Conservation (phyloP, 306 rosid species). For the Begonia fuchsioides region DNA sequence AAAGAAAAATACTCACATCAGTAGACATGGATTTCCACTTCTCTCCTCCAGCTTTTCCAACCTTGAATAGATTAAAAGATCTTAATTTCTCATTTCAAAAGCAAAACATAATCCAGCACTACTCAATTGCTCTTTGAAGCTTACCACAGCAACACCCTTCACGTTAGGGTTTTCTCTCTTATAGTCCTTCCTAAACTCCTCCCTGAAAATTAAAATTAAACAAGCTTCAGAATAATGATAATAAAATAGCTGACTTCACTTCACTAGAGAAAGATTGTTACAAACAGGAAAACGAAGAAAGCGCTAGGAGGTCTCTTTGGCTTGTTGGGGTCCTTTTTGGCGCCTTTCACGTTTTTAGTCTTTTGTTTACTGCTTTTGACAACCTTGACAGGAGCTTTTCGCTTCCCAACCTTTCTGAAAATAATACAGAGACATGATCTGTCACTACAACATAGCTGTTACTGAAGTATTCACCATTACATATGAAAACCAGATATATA, state of each 20-base stretch:
- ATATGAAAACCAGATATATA: conserved; percentile 26
- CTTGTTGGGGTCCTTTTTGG: conserved; percentile 79
- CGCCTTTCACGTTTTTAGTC: conserved; percentile 32
- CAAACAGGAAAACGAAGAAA: conserved; percentile 87
- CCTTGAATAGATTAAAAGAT: conserved; percentile 30
- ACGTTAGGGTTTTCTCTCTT: conserved; percentile 63
- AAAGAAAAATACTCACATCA: conserved; percentile 31
- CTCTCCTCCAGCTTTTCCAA: conserved; percentile 93
- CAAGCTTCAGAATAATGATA: background rate
- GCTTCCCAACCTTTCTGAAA: conserved; percentile 79
- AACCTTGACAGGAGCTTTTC: conserved; percentile 46
- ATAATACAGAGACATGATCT: conserved; percentile 35
- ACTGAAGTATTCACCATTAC: conserved; percentile 24
- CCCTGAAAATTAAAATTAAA: conserved; percentile 22
- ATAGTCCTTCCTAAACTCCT: conserved; percentile 71
- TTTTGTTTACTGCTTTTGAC: conserved; percentile 20
- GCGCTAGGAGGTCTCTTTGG: conserved; percentile 87
- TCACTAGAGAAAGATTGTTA: conserved; percentile 11
- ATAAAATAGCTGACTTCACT: background rate
- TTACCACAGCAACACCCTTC: conserved; percentile 71
- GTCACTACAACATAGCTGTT: conserved; percentile 52
- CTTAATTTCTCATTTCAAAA: background rate
- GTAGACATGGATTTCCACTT: conserved; percentile 67
- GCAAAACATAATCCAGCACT: background rate
- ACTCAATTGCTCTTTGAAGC: conserved; percentile 6